Evolutionary conservation across 176 grass and related monocot species (phyloP), one percentile per base, ranked within the genome.

Genomic region (Areca catechu): DNA sequence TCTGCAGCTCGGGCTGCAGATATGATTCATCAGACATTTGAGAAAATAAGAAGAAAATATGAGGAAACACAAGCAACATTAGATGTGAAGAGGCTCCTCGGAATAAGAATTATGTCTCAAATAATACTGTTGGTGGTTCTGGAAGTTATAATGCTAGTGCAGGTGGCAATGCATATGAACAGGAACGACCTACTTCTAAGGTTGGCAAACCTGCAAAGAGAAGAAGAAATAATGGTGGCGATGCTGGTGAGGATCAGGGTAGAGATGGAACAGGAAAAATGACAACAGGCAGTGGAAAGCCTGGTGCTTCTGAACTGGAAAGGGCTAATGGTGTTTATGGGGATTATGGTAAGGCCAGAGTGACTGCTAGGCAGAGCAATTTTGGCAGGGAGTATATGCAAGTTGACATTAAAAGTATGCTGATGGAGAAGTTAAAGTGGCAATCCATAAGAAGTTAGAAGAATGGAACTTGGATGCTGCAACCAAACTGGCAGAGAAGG

Each of bases 331-430:
- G 70, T n/a, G 34, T 52, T 51, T 71, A 25, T 12, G 53, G 29
- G 56, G 70, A 69, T 22, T 73, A 50, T 17, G 29, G 47, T 9
- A 25, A 30, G 7, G 15, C 16, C 17, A 30, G 25, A 30, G 17
- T 60, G 25, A 25, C 17, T 37, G 15, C 5, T 10, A 25, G 24
- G 25, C 57, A 85, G 64, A 75, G 76, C 23, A 75, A 79, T 63
- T 66, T 70, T 50, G 54, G 81, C 65, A 81, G 69, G 70, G 86
- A 90, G 55, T 73, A 79, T 59, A 57, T 67, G 53, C 83, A 77
- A 71, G 47, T 81, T 56, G 83, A 86, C 37, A 75, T 77, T 19
- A 67, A 74, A 16, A 37, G 48, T 15, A 54, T 74, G 51, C 60
- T 86, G 23, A 65, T 78, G 54, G 83, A 78, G 43, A 82, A 86